Conservation (phyloP, 768 basidiomycete genomes). For the Leccinum aurantiacum region DNA sequence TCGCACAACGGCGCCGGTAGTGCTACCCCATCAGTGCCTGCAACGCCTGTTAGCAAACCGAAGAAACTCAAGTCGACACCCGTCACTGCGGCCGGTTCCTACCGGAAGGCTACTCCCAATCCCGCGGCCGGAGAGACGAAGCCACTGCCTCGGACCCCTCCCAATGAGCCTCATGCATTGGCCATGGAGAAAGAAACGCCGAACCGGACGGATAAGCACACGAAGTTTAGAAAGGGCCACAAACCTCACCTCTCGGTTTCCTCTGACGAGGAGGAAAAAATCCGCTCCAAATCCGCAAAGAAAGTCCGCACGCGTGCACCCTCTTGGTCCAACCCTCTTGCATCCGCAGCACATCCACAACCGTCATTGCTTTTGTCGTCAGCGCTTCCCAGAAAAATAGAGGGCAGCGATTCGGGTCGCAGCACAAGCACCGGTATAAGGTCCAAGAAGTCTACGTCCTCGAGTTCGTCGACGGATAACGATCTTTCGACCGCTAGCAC, state of each 20-base stretch:
- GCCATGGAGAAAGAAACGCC: slow-evolving; percentile 22
- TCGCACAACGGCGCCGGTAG: slow-evolving; percentile 43
- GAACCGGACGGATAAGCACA: slow-evolving; percentile 8
- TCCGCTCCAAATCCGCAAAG: slow-evolving; percentile 59
- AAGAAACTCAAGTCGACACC: slow-evolving; percentile 16
- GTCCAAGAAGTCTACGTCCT: slow-evolving; percentile 28
- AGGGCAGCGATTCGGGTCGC: slow-evolving; percentile 17
- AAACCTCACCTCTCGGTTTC: slow-evolving; percentile 50
- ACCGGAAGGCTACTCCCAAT: slow-evolving; percentile 7
- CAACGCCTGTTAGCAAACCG: slow-evolving; percentile 15
- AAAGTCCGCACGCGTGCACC: slow-evolving; percentile 48
- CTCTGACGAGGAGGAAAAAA: slow-evolving; percentile 76
- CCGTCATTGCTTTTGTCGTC: slow-evolving; percentile 26
- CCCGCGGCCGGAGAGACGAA: slow-evolving; percentile 7
- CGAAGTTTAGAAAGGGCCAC: slow-evolving; percentile 35
- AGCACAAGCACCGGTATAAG: slow-evolving; percentile 19
- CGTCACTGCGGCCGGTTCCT: neutral
- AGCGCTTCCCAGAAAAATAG: slow-evolving; percentile 12
- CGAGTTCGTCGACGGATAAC: slow-evolving; percentile 33
- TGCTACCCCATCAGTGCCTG: neutral
- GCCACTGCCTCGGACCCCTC: slow-evolving; percentile 26
- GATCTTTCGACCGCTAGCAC: slow-evolving; percentile 34
- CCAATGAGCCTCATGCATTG: slow-evolving; percentile 14
- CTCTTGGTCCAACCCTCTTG: slow-evolving; percentile 32
- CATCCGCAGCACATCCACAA: slow-evolving; percentile 21